Base-by-base conservation (phyloP, 2,329 filamentous ascomycete species). In the Ophiostoma quercus region DNA sequence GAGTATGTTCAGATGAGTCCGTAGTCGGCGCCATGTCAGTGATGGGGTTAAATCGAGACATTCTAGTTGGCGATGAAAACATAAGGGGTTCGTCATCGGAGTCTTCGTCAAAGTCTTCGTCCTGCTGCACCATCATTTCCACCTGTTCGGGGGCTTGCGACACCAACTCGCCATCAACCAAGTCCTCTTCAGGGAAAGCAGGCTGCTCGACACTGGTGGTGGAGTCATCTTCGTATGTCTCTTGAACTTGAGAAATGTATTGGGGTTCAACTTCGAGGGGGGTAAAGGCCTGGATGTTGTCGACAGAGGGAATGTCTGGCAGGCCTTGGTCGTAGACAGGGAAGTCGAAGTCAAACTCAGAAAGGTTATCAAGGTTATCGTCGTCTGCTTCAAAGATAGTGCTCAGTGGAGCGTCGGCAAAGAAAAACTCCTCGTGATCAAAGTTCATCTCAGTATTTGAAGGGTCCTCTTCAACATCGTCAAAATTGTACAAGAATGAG, bases 1-100 rank as follows among this genome's bases (percentile, higher is more conserved):
- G 70, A 3, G 70, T 70, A 22, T n/a, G 43, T 25, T 71, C 34
- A 25, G 57, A 41, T 5, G 66, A 71, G 1, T 16, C 60, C 19
- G n/a, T 6, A n/a, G 25, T 8, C 0, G 29, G 67, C 11, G 54
- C 29, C 19, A 19, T 22, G 54, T 8, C 34, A 7, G 22, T 9
- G 25, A 51, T 1, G 29, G 34, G n/a, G 16, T 22, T 41, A 8
- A 8, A 37, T 11, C 37, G n/a, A 19, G 62, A 37, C n/a, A 29
- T 66, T 43, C 37, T 19, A 1, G 34, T 29, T 3, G 66, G 67
- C 32, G 57, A 69, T n/a, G 70, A 62, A 5, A 60, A 60, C 22
- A 51, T 51, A 22, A 47, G 9, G n/a, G 39, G 67, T 29, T 68
- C 34, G n/a, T 34, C 39, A 7, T 66, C 65, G 2, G 37, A 62